Percentiles rank a stretch among this genome's conserved stretches.
These are phyloP conservation scores for Talaromyces amestolkiae DNA, from an alignment of 2,329 filamentous ascomycete genomes.

Conservation along the genomic window DNA sequence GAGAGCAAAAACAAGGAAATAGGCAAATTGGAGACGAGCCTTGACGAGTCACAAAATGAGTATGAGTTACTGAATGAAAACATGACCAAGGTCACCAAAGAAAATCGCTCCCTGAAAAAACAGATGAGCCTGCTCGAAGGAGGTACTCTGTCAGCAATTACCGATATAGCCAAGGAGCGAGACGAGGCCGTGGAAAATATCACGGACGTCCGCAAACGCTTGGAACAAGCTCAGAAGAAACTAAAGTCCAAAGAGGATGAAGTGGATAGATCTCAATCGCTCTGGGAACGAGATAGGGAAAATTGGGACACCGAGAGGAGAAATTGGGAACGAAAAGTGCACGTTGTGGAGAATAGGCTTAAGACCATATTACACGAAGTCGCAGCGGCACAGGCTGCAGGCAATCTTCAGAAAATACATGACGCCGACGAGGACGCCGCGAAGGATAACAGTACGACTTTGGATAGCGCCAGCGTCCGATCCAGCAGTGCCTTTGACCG, in stretches of 20 bases:
- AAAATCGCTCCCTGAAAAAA: conserved; percentile 75
- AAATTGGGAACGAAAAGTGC: conserved; percentile 76
- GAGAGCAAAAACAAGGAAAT: conserved; percentile 87
- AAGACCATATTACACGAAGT: conserved; percentile 85
- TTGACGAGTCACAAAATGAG: conserved; percentile 71
- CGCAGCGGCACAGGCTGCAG: conserved; percentile 42
- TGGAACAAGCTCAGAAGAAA: conserved; percentile 77
- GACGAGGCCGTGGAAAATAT: conserved; percentile 75
- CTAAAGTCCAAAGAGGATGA: conserved; percentile 79
- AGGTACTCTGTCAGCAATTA: conserved; percentile 79
- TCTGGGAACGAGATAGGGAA: conserved; percentile 83
- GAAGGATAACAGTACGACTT: conserved; percentile 55
- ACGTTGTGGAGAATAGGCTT: conserved; percentile 83
- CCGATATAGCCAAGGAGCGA: conserved; percentile 78
- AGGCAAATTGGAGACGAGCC: conserved; percentile 72
- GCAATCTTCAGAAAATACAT: conserved; percentile 32
- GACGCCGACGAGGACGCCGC: conserved; percentile 56
- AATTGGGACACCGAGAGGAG: conserved; percentile 81
- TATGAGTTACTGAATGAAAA: conserved; percentile 67
- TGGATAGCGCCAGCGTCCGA: conserved; percentile 68
- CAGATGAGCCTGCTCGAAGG: conserved; percentile 85
- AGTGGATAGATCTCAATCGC: conserved; percentile 69
- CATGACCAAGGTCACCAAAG: conserved; percentile 65
- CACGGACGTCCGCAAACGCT: conserved; percentile 69
- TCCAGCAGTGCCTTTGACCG: conserved; percentile 66